A percentile compares a stretch with the other conserved stretches of the same genome.
Conservation (phyloP, 108 stramenopile species). For the Poteriospumella lacustris region DNA sequence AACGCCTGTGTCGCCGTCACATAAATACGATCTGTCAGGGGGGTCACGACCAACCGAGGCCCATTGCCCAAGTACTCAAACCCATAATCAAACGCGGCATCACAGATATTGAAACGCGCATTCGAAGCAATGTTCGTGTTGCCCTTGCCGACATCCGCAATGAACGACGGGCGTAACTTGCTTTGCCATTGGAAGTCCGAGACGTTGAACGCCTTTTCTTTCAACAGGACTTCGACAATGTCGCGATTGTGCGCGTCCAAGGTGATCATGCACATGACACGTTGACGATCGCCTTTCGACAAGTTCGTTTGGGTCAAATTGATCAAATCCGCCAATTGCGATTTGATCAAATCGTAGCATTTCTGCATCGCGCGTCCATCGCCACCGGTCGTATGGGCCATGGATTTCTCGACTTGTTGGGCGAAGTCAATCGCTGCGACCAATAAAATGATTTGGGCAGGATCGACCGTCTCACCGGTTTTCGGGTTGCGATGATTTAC, state of each 20-base stretch:
- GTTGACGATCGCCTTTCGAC: slow-evolving; percentile 40
- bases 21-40: slow-evolving; percentile 63
- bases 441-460: slow-evolving; percentile 22
- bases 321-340: slow-evolving; percentile 36
- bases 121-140: slow-evolving; percentile 27
- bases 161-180: slow-evolving; percentile 41
- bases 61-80: slow-evolving; percentile 56
- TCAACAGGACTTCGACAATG: slow-evolving; percentile 45
- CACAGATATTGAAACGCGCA: slow-evolving; percentile 36
- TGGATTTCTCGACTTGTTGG: slow-evolving; percentile 22
- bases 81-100: slow-evolving; percentile 46
- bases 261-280: slow-evolving; percentile 52
- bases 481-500: background rate
- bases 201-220: slow-evolving; percentile 33
- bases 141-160: slow-evolving; percentile 23
- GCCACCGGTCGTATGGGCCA: background rate
- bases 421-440: slow-evolving; percentile 24
- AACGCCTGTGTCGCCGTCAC: slow-evolving; percentile 58
- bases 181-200: slow-evolving; percentile 56
- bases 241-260: slow-evolving; percentile 58
- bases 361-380: background rate
- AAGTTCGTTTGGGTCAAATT: slow-evolving; percentile 37
- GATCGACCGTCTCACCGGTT: background rate
- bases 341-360: slow-evolving; percentile 3
- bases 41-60: slow-evolving; percentile 56